Conservation (phyloP, 2,329 filamentous ascomycete genomes). For the Aspergillus sp. region DNA sequence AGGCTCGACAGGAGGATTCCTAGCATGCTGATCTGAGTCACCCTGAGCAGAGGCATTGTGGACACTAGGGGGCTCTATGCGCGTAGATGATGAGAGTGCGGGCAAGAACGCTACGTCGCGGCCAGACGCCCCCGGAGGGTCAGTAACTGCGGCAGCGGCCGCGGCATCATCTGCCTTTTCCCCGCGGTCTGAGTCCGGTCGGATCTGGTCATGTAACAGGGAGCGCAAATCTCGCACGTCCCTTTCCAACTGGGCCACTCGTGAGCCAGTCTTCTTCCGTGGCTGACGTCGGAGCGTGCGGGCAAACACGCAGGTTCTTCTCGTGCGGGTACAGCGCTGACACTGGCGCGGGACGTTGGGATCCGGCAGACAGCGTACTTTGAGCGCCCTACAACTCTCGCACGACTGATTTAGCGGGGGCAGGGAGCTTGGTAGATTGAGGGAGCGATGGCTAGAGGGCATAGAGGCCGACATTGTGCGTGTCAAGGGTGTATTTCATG, state of each 20-base stretch:
- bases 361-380: conserved; percentile 8
- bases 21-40: not conserved
- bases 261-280: conserved; percentile 7
- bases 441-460: not conserved
- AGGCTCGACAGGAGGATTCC: not conserved
- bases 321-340: conserved; percentile 4
- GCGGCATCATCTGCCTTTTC: not conserved
- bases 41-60: not conserved
- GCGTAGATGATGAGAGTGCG: not conserved
- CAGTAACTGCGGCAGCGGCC: not conserved
- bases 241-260: conserved; percentile 5
- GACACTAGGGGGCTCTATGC: not conserved
- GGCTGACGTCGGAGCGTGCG: conserved; percentile 5
- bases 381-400: conserved; percentile 6
- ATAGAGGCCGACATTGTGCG: conserved; percentile 1
- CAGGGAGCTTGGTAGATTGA: not conserved
- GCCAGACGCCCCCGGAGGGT: not conserved
- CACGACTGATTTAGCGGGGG: conserved; percentile 5
- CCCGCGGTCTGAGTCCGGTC: not conserved
- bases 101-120: not conserved
- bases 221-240: conserved; percentile 3
- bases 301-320: conserved; percentile 7
- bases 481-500: not conserved
- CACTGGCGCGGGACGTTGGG: conserved; percentile 1
- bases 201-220: conserved; percentile 1